Base-by-base conservation (phyloP, 306 rosid genomes). In the Trifolium fragiferum region DNA sequence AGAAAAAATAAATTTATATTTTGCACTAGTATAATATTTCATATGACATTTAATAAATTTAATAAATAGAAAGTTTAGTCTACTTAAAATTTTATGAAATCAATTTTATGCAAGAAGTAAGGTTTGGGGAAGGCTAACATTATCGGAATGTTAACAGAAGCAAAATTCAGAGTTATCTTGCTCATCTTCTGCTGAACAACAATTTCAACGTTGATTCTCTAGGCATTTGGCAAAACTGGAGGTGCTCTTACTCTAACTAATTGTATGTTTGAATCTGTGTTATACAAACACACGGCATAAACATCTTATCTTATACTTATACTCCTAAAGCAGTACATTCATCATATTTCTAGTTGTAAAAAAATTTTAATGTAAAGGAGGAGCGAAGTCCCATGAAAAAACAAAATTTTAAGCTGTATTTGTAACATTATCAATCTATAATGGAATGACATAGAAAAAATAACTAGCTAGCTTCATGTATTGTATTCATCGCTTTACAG, bases 101-200 rank as follows among this genome's bases (percentile, higher is more conserved):
- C 35, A 25, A 58, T 25, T 58, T 25, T 58, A 58, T 58, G 64
- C 64, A 58, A 30, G 32, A 58, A 30, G 8, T 8, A 23, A 25
- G 64, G 38, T 13, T 58, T 25, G 64, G 11, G 38, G 18, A 58
- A 58, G 63, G 37, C 25, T 58, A 58, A 58, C 64, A 13, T 25
- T 6, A 58, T 23, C 16, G 8, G 38, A 25, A 7, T 25, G 18
- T 13, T 25, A 19, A 58, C 37, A 25, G 6, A 5, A 58, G 12
- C 13, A 10, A 58, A 58, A 58, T 57, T 23, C 18, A 11, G 18
- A 12, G 10, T 6, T 58, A 23, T 7, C 37, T 54, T 54, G 30
- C 12, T 19, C 60, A 54, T 54, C 12, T 54, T 53, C 3, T 18
- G 5, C 18, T 8, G 23, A 50, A 50, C 57, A 50, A 50, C 57